A percentile compares a stretch with the other conserved stretches of the same genome.
Evolutionary conservation across 23 red algal genomes (phyloP).

Genomic region (Chondrus crispus): DNA sequence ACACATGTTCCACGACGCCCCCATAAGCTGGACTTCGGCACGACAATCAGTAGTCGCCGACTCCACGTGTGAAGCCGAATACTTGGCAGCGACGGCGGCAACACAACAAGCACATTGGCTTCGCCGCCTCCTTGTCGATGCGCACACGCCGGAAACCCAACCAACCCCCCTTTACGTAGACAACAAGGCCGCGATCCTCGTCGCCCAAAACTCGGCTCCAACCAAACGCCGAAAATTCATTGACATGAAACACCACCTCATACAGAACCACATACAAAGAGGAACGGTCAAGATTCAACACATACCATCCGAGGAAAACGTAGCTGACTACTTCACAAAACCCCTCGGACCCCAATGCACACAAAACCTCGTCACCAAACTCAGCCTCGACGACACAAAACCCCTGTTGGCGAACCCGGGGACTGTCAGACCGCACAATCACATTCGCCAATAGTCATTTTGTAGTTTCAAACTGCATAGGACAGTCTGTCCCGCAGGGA

Average conservation of each 20-base stretch:
- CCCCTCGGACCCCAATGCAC: background rate
- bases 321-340: background rate
- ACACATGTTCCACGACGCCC: background rate
- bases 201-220: background rate
- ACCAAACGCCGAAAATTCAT: conserved; percentile 6
- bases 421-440: too few relatives aligned
- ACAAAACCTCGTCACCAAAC: too few relatives aligned
- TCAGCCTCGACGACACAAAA: too few relatives aligned
- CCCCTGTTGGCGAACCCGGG: too few relatives aligned
- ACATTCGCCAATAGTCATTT: too few relatives aligned
- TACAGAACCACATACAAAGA: background rate
- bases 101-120: background rate
- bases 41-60: background rate
- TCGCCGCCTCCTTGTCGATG: background rate
- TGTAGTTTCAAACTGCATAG: too few relatives aligned
- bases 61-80: background rate
- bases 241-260: background rate
- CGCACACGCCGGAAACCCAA: too few relatives aligned
- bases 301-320: background rate
- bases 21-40: background rate
- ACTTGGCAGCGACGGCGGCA: background rate
- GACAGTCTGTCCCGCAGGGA: too few relatives aligned
- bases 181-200: background rate
- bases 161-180: background rate
- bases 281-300: background rate